A percentile compares a stretch with the other conserved stretches of the same genome.
Conservation (phyloP, 805 yeast genomes). For the Brettanomyces bruxellensis region DNA sequence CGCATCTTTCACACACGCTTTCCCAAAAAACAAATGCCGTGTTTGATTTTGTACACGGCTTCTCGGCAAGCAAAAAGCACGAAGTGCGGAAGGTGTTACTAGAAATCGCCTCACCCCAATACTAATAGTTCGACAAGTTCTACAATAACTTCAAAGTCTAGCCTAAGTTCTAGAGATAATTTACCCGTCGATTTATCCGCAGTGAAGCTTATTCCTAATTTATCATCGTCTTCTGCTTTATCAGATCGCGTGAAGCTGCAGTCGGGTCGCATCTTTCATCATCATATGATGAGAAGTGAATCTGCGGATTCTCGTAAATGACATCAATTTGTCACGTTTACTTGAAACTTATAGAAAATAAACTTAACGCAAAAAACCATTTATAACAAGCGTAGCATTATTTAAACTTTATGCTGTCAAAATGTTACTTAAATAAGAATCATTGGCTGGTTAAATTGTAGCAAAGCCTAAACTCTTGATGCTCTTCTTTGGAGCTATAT, state of each 20-base stretch:
- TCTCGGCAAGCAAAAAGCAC: neutral
- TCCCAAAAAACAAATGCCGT: neutral
- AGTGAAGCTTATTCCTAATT: neutral
- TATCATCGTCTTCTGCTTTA: neutral
- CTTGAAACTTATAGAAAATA: no score
- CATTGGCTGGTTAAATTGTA: no score
- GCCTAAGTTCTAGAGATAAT: no score
- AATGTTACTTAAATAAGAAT: no score
- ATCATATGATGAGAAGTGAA: neutral
- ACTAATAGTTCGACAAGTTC: neutral
- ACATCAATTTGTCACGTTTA: no score
- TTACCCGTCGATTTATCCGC: no score
- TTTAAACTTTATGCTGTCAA: no score
- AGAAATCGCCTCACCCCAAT: neutral
- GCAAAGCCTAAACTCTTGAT: no score
- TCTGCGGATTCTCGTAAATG: neutral
- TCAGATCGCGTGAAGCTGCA: neutral
- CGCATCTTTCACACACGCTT: neutral
- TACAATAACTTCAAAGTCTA: neutral
- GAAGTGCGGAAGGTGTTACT: neutral
- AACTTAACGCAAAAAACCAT: no score
- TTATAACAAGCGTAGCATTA: no score
- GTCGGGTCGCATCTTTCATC: neutral
- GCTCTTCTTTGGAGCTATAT: no score
- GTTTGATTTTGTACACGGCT: neutral